Percentiles rank a stretch among this genome's conserved stretches.
phyloP scores from a whole-genome alignment of 495 filamentous ascomycete genomes.

The Bacidia rubella region DNA sequence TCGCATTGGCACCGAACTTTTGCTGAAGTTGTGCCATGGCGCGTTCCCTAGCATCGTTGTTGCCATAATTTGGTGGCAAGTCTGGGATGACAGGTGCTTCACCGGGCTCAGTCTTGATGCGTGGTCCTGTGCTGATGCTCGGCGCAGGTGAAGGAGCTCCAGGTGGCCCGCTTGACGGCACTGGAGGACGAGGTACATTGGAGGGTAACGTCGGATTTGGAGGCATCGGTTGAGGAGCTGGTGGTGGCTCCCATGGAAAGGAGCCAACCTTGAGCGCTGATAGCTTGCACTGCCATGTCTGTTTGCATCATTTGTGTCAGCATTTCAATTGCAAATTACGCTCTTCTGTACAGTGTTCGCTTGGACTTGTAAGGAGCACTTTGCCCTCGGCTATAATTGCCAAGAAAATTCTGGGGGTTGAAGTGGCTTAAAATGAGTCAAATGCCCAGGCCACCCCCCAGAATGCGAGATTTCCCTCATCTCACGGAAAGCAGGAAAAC shows the following conservation, averaged over 20 bases:
- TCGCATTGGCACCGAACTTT: conserved; percentile 59
- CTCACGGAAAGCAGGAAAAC: conserved; percentile 2
- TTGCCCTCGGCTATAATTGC: conserved; percentile 18
- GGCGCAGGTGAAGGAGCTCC: conserved; percentile 11
- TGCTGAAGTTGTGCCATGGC: conserved; percentile 54
- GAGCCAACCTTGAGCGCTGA: conserved; percentile 65
- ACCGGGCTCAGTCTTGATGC: conserved; percentile 68
- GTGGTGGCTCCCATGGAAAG: conserved; percentile 89
- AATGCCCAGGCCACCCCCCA: conserved; percentile 16
- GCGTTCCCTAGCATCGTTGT: conserved; percentile 45
- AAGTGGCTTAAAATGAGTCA: conserved; percentile 19
- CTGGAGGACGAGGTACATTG: conserved; percentile 35
- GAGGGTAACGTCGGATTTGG: conserved; percentile 41
- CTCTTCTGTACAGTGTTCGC: no score
- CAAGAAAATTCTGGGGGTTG: background rate
- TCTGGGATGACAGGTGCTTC: conserved; percentile 32
- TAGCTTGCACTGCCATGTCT: conserved; percentile 91
- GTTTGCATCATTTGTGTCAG: conserved; percentile 1
- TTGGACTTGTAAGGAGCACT: background rate
- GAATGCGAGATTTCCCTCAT: conserved; percentile 5
- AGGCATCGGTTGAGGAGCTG: conserved; percentile 30
- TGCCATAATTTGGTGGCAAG: conserved; percentile 26
- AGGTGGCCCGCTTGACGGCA: conserved; percentile 15
- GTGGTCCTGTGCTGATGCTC: conserved; percentile 27
- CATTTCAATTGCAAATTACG: no score